phyloP scores from a whole-genome alignment of 805 yeast genomes.

The Myxozyma kluyveri region DNA sequence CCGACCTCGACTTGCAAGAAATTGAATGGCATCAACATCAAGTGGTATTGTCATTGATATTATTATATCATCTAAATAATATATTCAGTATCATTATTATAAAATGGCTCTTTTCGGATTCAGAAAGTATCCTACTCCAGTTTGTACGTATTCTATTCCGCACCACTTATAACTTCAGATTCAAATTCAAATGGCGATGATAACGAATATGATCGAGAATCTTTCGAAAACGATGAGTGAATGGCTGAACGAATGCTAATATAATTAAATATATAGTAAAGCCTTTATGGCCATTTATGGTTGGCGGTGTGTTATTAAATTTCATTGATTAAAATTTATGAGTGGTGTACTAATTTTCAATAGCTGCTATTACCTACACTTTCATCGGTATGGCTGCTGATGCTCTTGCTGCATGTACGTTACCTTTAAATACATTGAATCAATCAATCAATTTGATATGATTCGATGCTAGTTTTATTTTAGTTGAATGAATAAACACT shows the following conservation, averaged over 20 bases:
- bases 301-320: slow-evolving; percentile 59
- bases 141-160: slow-evolving; percentile 28
- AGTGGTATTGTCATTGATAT: too few species aligned
- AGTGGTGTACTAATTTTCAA: neutral
- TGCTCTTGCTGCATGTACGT: slow-evolving; percentile 59
- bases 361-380: slow-evolving; percentile 59
- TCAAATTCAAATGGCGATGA: neutral
- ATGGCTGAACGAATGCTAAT: too few species aligned
- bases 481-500: neutral
- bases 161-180: neutral
- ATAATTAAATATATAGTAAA: slow-evolving; percentile 43
- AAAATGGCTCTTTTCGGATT: slow-evolving; percentile 18
- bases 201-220: too few species aligned
- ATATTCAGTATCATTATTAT: too few species aligned
- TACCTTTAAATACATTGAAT: too few species aligned
- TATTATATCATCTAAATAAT: too few species aligned
- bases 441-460: too few species aligned
- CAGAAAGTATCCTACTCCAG: slow-evolving; percentile 35
- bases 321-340: neutral
- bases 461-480: neutral
- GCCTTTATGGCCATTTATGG: slow-evolving; percentile 84
- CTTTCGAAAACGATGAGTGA: too few species aligned
- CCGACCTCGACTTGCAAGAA: too few species aligned
- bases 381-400: slow-evolving; percentile 66
- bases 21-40: too few species aligned